phyloP scores from a whole-genome alignment of 1,284 basidiomycete genomes.

The Cutaneotrichosporon dermatis region DNA sequence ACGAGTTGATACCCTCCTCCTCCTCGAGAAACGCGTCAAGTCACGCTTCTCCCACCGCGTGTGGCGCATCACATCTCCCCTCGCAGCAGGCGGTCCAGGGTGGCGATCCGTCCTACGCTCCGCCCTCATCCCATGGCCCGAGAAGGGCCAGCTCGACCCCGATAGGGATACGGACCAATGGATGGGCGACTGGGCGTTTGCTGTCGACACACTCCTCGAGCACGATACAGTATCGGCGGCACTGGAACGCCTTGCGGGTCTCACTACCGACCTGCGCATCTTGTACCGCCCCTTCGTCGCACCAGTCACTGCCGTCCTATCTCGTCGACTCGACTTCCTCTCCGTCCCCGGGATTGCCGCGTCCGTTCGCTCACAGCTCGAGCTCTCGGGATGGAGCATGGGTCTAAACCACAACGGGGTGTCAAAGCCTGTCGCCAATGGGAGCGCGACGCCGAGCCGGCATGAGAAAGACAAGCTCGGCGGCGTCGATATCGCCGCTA shows the following conservation, averaged over 20 bases:
- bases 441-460: neutral
- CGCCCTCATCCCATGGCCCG: constrained; percentile 49
- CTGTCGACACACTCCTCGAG: constrained; percentile 53
- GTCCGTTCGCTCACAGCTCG: constrained; percentile 33
- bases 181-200: constrained; percentile 56
- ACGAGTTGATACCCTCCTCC: constrained; percentile 77
- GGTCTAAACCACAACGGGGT: neutral
- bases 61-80: constrained; percentile 65
- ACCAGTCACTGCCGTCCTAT: constrained; percentile 30
- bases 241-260: constrained; percentile 57
- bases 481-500: constrained; percentile 5
- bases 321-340: constrained; percentile 26
- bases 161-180: constrained; percentile 51
- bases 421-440: neutral
- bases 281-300: constrained; percentile 63
- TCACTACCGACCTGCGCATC: constrained; percentile 64
- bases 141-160: constrained; percentile 11
- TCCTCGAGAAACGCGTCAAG: constrained; percentile 90
- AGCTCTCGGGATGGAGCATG: constrained; percentile 39
- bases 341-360: constrained; percentile 19
- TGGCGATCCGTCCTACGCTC: constrained; percentile 56
- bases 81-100: constrained; percentile 43
- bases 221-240: constrained; percentile 30
- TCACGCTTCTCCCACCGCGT: constrained; percentile 90
- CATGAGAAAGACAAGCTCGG: neutral